Evolutionary conservation across 176 grass and related monocot species (phyloP), one percentile per base, ranked within the genome.

Genomic region (Oryza meridionalis): DNA sequence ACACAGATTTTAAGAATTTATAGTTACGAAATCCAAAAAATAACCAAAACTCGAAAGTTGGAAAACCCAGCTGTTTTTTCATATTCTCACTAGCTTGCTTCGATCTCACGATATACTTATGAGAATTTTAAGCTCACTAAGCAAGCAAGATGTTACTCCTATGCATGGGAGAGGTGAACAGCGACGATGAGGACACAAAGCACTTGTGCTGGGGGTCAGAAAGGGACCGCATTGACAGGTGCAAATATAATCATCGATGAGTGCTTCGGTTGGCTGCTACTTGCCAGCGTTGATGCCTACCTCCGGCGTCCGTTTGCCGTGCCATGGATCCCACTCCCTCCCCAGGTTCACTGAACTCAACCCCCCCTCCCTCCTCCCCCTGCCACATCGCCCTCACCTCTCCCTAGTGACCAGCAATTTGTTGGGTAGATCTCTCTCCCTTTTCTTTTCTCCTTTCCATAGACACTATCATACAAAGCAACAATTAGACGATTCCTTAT

Each of bases 121-220:
- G 4, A 35, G 3, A 35, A 35, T 35, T 0, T 35, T 37, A 37
- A 37, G 35, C 35, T 37, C 5, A 5, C 35, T 37, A 37, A 35
- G 33, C 33, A 35, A 37, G 0, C 35, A 37, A 6, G 35, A 37
- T 37, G 35, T 37, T 37, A 0, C 35, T 31, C 31, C 31, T 2
- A 2, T 31, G 31, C 31, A 31, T 1, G 35, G 8, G 38, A 40
- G 38, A 43, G 9, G 22, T 16, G 80, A 10, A 76, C 40, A 21
- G 31, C 10, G 9, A 88, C 10, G 9, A 88, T 65, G 86, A 72
- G 80, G 81, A 77, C 75, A 74, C 78, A 46, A 51, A 74, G 83
- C 75, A 78, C 75, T 70, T 62, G 74, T 17, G 53, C 17, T 17
- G 4, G 53, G 69, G 53, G 69, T 67, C 16, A 17, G 1, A 65